A percentile compares a stretch with the other conserved stretches of the same genome.
These are phyloP conservation scores for Sugiyamaella smithiae DNA, from an alignment of 805 yeast genomes.

Conservation along the genomic window DNA sequence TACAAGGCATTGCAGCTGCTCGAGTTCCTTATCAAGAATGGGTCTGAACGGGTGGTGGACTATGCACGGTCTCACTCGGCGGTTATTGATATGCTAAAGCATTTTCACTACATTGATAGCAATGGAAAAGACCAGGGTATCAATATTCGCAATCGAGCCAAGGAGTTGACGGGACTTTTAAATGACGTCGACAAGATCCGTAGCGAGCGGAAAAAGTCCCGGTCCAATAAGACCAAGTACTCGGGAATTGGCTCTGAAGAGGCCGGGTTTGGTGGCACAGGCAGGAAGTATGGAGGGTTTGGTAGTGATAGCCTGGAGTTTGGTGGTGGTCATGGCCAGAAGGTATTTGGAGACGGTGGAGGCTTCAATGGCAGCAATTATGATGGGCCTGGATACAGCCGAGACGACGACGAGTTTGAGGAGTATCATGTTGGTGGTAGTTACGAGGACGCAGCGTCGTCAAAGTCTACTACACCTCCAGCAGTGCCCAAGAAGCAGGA, in stretches of 20 bases:
- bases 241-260: constrained; percentile 60
- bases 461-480: constrained; percentile 13
- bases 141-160: constrained; percentile 88
- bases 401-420: constrained; percentile 39
- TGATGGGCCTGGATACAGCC: constrained; percentile 31
- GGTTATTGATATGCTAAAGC: constrained; percentile 80
- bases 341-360: constrained; percentile 42
- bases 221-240: constrained; percentile 77
- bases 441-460: background rate
- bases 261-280: constrained; percentile 35
- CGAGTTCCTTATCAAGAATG: constrained; percentile 88
- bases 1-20: constrained; percentile 89
- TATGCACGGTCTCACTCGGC: constrained; percentile 83
- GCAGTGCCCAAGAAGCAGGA: constrained; percentile 14
- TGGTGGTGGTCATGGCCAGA: constrained; percentile 36
- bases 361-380: constrained; percentile 37
- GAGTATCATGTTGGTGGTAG: constrained; percentile 33
- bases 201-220: constrained; percentile 85
- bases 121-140: constrained; percentile 96
- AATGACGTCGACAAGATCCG: constrained; percentile 76
- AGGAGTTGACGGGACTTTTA: constrained; percentile 65
- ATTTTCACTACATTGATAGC: constrained; percentile 90
- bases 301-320: constrained; percentile 34
- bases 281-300: constrained; percentile 36
- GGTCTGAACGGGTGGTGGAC: constrained; percentile 92